Evolutionary conservation across 108 stramenopile genomes (phyloP).

Genomic region (Fragilaria crotonensis): DNA sequence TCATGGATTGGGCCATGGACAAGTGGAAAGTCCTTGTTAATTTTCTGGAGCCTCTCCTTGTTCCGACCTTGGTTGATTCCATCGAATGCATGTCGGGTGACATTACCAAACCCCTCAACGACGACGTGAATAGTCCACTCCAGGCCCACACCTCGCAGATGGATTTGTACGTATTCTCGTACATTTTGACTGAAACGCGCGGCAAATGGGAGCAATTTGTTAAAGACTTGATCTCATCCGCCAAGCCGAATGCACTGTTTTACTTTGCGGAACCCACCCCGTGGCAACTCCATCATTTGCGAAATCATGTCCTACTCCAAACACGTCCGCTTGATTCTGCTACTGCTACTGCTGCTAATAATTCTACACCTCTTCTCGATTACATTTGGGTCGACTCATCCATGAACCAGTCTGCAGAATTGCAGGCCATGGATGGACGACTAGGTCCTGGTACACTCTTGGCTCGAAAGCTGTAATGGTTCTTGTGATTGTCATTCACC

Average conservation of each 20-base stretch:
- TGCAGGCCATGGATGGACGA: slow-evolving; percentile 51
- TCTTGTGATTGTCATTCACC: too few species aligned
- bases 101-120: slow-evolving; percentile 30
- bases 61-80: slow-evolving; percentile 18
- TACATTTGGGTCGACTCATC: slow-evolving; percentile 74
- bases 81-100: slow-evolving; percentile 32
- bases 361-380: slow-evolving; percentile 16
- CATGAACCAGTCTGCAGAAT: slow-evolving; percentile 39
- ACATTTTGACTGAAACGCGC: slow-evolving; percentile 66
- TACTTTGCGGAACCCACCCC: slow-evolving; percentile 66
- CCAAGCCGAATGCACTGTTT: slow-evolving; percentile 37
- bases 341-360: too few species aligned
- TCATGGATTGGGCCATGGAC: slow-evolving; percentile 62
- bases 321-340: too few species aligned
- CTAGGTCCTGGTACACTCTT: slow-evolving; percentile 58
- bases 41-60: slow-evolving; percentile 32
- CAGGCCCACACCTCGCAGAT: slow-evolving; percentile 6
- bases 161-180: slow-evolving; percentile 55
- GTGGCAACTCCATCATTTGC: slow-evolving; percentile 64
- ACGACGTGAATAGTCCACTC: slow-evolving; percentile 4
- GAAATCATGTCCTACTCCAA: too few species aligned
- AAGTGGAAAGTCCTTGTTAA: slow-evolving; percentile 54
- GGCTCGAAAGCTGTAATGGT: slow-evolving; percentile 21
- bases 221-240: slow-evolving; percentile 23
- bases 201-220: slow-evolving; percentile 54